These are phyloP conservation scores for Nemania sp. DNA, from an alignment of 2,329 filamentous ascomycete genomes.

Conservation along the genomic window DNA sequence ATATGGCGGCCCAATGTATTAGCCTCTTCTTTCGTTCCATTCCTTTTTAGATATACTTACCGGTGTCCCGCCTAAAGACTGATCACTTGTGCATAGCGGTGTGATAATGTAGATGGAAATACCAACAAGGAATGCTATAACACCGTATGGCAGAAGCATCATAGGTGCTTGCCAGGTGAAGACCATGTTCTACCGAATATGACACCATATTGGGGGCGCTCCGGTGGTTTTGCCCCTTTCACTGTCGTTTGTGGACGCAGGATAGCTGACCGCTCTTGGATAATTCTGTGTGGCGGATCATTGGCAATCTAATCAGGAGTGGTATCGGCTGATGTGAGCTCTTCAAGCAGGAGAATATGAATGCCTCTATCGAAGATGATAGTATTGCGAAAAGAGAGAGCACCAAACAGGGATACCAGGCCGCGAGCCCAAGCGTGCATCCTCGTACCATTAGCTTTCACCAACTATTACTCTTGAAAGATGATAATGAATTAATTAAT, in stretches of 20 bases:
- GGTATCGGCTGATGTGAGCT: constrained; percentile 8
- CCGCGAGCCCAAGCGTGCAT: constrained; percentile 18
- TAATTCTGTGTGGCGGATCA: constrained; percentile 34
- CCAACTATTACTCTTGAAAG: neutral
- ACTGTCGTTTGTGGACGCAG: neutral
- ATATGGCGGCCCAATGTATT: constrained; percentile 36
- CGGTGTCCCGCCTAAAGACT: constrained; percentile 37
- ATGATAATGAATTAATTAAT: neutral
- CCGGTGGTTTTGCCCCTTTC: neutral
- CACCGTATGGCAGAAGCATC: constrained; percentile 47
- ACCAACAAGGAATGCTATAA: constrained; percentile 43
- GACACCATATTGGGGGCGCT: neutral
- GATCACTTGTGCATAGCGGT: constrained; percentile 42
- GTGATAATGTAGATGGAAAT: constrained; percentile 44
- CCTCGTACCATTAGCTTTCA: neutral
- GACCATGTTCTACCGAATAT: constrained; percentile 49
- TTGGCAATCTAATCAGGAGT: constrained; percentile 32
- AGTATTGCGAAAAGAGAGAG: constrained; percentile 47
- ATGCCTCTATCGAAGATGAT: constrained; percentile 47
- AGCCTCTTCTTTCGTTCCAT: neutral
- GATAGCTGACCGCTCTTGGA: neutral
- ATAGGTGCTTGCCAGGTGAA: constrained; percentile 50
- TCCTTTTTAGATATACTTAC: constrained; percentile 34
- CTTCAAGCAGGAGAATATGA: constrained; percentile 46
- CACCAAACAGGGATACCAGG: constrained; percentile 45